These are phyloP conservation scores for Thermoascus crustaceus DNA, from an alignment of 2,329 filamentous ascomycete species.

Conservation along the genomic window DNA sequence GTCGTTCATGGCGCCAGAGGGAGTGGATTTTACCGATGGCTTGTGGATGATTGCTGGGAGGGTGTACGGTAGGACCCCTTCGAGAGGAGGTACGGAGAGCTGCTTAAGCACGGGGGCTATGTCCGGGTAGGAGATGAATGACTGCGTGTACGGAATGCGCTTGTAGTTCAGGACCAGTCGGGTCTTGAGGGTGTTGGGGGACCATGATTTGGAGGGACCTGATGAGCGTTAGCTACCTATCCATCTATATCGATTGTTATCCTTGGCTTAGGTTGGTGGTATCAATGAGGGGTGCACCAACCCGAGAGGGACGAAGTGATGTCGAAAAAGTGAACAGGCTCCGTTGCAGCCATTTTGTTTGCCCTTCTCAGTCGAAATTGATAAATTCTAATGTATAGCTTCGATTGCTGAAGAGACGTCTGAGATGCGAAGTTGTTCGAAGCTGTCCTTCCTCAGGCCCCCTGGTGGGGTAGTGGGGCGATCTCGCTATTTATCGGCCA, in stretches of 20 bases:
- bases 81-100: constrained; percentile 16
- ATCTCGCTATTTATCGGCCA: too few species aligned
- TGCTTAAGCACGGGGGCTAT: constrained; percentile 19
- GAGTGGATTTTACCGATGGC: constrained; percentile 15
- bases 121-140: constrained; percentile 21
- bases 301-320: constrained; percentile 21
- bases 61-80: constrained; percentile 16
- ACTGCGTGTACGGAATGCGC: constrained; percentile 18
- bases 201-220: constrained; percentile 24
- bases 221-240: too few species aligned
- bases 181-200: constrained; percentile 19
- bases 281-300: constrained; percentile 4
- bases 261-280: background rate
- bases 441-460: too few species aligned
- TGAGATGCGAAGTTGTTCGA: too few species aligned
- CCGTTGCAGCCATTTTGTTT: constrained; percentile 14
- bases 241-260: background rate
- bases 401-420: background rate
- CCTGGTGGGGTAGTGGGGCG: too few species aligned
- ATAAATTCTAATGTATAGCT: background rate
- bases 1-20: constrained; percentile 23
- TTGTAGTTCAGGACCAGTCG: constrained; percentile 21
- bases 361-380: background rate
- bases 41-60: constrained; percentile 27
- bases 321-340: constrained; percentile 29